Evolutionary conservation across 148 eudicot species (phyloP).

Genomic region (Chenopodium berlandieri): DNA sequence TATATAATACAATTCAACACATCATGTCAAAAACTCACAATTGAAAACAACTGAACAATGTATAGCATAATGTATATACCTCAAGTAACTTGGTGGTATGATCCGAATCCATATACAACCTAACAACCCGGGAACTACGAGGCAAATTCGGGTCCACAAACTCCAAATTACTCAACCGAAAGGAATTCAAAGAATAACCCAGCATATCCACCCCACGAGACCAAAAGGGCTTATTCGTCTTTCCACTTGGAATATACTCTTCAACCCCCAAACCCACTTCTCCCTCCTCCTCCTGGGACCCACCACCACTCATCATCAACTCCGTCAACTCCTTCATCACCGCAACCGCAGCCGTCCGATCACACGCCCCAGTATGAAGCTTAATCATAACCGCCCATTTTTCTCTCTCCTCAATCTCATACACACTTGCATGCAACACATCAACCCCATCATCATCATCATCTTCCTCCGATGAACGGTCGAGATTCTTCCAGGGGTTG

Average conservation of each 20-base stretch:
- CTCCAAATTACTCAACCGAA: constrained; percentile 50
- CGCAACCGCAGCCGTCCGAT: constrained; percentile 55
- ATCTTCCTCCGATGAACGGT: background rate
- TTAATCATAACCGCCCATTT: constrained; percentile 51
- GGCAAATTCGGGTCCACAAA: constrained; percentile 42
- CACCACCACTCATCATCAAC: constrained; percentile 26
- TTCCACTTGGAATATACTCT: constrained; percentile 58
- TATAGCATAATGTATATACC: constrained; percentile 28
- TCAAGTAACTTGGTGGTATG: constrained; percentile 51
- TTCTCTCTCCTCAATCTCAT: constrained; percentile 25
- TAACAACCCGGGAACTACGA: constrained; percentile 42
- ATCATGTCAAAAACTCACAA: background rate
- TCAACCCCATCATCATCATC: constrained; percentile 6
- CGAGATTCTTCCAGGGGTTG: constrained; percentile 47
- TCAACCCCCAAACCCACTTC: constrained; percentile 58
- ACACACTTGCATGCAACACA: constrained; percentile 52
- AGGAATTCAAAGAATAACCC: constrained; percentile 76
- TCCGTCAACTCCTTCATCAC: constrained; percentile 50
- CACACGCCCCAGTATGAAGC: constrained; percentile 76
- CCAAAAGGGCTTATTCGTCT: constrained; percentile 74
- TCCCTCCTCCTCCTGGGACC: constrained; percentile 10
- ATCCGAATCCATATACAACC: constrained; percentile 40
- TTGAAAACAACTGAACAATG: background rate
- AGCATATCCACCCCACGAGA: constrained; percentile 75
- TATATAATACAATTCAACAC: background rate